Percentiles rank a stretch among this genome's conserved stretches.
Evolutionary conservation across 2,329 filamentous ascomycete species (phyloP).

Genomic region (Plenodomus tracheiphilus): DNA sequence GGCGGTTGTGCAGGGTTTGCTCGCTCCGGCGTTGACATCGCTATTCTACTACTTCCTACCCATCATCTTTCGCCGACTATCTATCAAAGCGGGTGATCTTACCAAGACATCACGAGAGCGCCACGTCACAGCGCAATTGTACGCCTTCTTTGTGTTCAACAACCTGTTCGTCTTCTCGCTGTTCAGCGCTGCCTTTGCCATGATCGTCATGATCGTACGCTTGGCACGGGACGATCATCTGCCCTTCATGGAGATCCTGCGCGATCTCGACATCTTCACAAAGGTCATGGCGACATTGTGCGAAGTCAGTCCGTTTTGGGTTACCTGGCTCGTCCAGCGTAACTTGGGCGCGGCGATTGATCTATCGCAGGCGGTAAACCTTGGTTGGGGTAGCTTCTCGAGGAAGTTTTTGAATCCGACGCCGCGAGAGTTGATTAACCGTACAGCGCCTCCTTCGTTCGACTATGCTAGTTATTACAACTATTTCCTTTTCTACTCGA

Average conservation of each 20-base stretch:
- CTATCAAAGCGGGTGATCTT: constrained; percentile 80
- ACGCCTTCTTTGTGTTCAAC: constrained; percentile 97
- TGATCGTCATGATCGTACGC: constrained; percentile 67
- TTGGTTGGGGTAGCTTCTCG: constrained; percentile 82
- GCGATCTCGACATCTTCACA: constrained; percentile 63
- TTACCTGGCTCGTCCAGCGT: constrained; percentile 75
- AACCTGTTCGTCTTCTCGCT: constrained; percentile 93
- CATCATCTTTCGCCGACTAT: constrained; percentile 85
- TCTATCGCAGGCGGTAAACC: constrained; percentile 81
- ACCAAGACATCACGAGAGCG: constrained; percentile 92
- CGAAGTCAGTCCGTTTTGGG: constrained; percentile 86
- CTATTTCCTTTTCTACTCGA: constrained; percentile 93
- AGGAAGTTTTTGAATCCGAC: constrained; percentile 86
- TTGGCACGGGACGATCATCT: constrained; percentile 58
- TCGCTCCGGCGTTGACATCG: constrained; percentile 84
- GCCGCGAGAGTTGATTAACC: constrained; percentile 85
- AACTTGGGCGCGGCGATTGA: constrained; percentile 94
- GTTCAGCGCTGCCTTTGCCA: constrained; percentile 80
- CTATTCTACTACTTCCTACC: constrained; percentile 85
- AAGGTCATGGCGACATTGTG: constrained; percentile 76
- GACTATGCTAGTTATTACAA: constrained; percentile 98
- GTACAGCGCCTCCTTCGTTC: constrained; percentile 88
- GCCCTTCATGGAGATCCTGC: constrained; percentile 65
- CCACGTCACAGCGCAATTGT: constrained; percentile 88
- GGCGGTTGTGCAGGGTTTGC: constrained; percentile 90